Evolutionary conservation across 1,284 basidiomycete genomes (phyloP).

Genomic region (Ustilago crameri): DNA sequence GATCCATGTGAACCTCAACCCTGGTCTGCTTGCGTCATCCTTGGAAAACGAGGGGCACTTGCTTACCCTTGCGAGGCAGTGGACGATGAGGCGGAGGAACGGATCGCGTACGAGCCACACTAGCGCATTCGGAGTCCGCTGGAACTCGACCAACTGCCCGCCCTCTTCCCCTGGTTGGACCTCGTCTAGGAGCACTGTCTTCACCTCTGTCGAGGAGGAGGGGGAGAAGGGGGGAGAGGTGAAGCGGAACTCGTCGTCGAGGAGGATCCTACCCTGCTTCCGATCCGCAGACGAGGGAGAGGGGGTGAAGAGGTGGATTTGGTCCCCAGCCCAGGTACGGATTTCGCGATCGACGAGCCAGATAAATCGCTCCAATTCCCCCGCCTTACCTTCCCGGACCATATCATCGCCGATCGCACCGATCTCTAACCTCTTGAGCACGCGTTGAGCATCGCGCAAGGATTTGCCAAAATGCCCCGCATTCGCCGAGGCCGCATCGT

Average conservation of each 20-base stretch:
- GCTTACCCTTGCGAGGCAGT: slow-evolving; percentile 57
- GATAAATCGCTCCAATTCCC: slow-evolving; percentile 49
- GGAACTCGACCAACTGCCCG: slow-evolving; percentile 48
- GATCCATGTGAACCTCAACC: slow-evolving; percentile 54
- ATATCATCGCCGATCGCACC: slow-evolving; percentile 23
- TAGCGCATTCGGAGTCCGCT: slow-evolving; percentile 53
- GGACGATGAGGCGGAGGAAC: slow-evolving; percentile 54
- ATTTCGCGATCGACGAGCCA: slow-evolving; percentile 49
- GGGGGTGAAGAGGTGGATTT: slow-evolving; percentile 25
- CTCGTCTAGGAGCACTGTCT: slow-evolving; percentile 15
- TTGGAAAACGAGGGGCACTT: slow-evolving; percentile 58
- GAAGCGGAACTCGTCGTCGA: slow-evolving; percentile 25
- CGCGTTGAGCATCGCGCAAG: slow-evolving; percentile 51
- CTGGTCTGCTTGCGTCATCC: slow-evolving; percentile 24
- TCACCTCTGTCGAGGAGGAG: neutral
- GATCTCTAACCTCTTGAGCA: slow-evolving; percentile 39
- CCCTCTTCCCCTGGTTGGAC: neutral
- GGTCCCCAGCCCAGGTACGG: slow-evolving; percentile 31
- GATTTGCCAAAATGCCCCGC: slow-evolving; percentile 55
- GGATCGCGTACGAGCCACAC: slow-evolving; percentile 58
- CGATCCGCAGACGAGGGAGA: neutral
- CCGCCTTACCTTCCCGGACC: slow-evolving; percentile 18
- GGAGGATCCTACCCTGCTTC: slow-evolving; percentile 14
- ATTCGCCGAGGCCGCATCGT: slow-evolving; percentile 34
- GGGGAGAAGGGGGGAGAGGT: slow-evolving; percentile 5